phyloP scores from a whole-genome alignment of 2,329 filamentous ascomycete genomes.

The Colletotrichum spinosum region DNA sequence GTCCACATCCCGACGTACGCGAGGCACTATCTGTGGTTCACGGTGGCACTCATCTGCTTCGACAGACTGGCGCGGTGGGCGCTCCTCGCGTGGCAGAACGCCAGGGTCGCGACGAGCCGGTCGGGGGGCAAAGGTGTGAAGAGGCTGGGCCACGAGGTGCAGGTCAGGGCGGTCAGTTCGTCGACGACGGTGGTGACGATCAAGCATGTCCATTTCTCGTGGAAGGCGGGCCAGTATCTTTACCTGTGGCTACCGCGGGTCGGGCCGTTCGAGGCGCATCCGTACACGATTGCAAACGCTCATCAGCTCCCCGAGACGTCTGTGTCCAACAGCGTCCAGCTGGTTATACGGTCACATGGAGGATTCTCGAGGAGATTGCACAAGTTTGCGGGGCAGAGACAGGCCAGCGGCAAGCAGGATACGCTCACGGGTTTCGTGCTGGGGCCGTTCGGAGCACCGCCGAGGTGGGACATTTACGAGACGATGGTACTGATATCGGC shows the following conservation, averaged over 20 bases:
- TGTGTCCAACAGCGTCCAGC: constrained; percentile 69
- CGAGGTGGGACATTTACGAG: constrained; percentile 69
- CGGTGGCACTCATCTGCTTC: constrained; percentile 70
- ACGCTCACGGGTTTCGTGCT: constrained; percentile 61
- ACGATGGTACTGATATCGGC: constrained; percentile 70
- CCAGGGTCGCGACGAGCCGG: constrained; percentile 54
- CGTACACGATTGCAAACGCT: constrained; percentile 71
- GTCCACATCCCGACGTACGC: constrained; percentile 71
- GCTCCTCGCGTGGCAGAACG: constrained; percentile 64
- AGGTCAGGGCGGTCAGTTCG: constrained; percentile 60
- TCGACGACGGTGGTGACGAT: constrained; percentile 69
- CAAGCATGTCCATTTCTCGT: constrained; percentile 69
- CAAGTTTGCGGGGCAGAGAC: constrained; percentile 43
- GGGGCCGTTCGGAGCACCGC: constrained; percentile 68
- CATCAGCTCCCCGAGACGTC: constrained; percentile 62
- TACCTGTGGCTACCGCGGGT: constrained; percentile 70
- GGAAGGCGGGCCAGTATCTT: constrained; percentile 70
- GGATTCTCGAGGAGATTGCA: constrained; percentile 69
- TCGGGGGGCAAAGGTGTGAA: constrained; percentile 60
- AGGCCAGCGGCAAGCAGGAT: constrained; percentile 27
- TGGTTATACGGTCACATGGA: constrained; percentile 66
- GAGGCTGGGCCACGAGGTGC: constrained; percentile 64
- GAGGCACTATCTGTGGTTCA: constrained; percentile 73
- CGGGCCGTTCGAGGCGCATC: constrained; percentile 67
- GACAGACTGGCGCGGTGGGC: constrained; percentile 68